Evolutionary conservation across 352 stramenopile species (phyloP), one percentile per base, ranked within the genome.

Genomic region (Thalassiosira mediterranea): DNA sequence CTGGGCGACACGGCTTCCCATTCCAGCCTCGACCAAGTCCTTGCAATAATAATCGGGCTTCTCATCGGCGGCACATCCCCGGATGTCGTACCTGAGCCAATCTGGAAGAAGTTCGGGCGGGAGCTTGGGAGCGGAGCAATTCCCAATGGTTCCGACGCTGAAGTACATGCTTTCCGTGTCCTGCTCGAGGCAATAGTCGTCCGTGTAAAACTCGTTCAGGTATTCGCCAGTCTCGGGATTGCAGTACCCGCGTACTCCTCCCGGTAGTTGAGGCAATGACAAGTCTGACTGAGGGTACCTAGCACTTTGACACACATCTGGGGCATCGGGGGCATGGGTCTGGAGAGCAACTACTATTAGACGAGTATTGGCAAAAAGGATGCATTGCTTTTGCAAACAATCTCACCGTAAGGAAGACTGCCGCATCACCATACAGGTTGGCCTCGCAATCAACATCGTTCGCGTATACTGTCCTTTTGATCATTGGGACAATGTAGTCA

Each of bases 21-120:
- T n/a, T n/a, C n/a, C 46, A 53, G 26, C 46, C 5, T 53, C 46
- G 8, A 5, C 46, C 8, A 53, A 53, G 46, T 53, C 46, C n/a
- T 53, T 53, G 46, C 46, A 53, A 21, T 53, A 53, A 17, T 53
- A 53, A 10, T 53, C n/a, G 19, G 46, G n/a, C n/a, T 53, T 7
- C n/a, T 53, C 46, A 53, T 53, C 46, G 11, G 7, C 5, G n/a
- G 7, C n/a, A 21, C 46, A 53, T 17, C 46, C 46, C 7, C 4
- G 11, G 8, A 53, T 21, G 46, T 7, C n/a, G n/a, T 28, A 53
- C 19, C 46, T n/a, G 11, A 17, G 8, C 7, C n/a, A 53, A 28
- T 17, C n/a, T 19, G 11, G n/a, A 53, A 53, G n/a, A 5, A n/a
- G n/a, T 7, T 28, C n/a, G 19, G 19, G n/a, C n/a, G 46, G 46